Evolutionary conservation across 2,329 filamentous ascomycete species (phyloP).

Genomic region (Fusarium azukiicola): DNA sequence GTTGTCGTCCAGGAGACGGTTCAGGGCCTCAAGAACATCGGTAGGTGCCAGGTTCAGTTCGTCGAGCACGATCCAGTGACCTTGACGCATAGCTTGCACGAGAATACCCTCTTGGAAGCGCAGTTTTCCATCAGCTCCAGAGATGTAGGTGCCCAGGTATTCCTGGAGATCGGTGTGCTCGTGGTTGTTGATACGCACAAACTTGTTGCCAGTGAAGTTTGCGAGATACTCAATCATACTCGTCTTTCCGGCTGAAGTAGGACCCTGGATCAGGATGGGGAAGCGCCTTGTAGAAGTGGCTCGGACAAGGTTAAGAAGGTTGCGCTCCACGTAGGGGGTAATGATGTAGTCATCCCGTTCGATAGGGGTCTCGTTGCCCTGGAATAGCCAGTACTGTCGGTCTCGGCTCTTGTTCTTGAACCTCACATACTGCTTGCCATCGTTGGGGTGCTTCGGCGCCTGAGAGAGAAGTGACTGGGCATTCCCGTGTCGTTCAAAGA

Average conservation of each 20-base stretch:
- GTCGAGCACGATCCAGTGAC: conserved; percentile 99
- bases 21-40: conserved; percentile 97
- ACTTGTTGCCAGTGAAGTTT: conserved; percentile 97
- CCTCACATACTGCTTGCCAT: conserved; percentile 89
- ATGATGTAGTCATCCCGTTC: conserved; percentile 96
- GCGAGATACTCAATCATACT: conserved; percentile 99
- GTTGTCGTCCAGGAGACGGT: conserved; percentile 97
- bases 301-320: conserved; percentile 95
- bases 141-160: conserved; percentile 97
- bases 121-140: conserved; percentile 90
- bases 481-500: conserved; percentile 85
- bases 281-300: conserved; percentile 96
- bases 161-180: conserved; percentile 99
- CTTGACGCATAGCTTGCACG: conserved; percentile 94
- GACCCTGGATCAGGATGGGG: conserved; percentile 96
- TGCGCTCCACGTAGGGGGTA: conserved; percentile 96
- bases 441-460: conserved; percentile 87
- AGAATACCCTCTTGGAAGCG: conserved; percentile 96
- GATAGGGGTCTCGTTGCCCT: conserved; percentile 82
- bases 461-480: conserved; percentile 88
- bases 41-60: conserved; percentile 98
- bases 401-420: conserved; percentile 84
- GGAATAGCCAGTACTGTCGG: conserved; percentile 93
- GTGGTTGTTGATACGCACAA: conserved; percentile 99
- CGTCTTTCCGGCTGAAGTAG: conserved; percentile 98